phyloP scores from a whole-genome alignment of 495 filamentous ascomycete species.

The Apiosordaria backusii region DNA sequence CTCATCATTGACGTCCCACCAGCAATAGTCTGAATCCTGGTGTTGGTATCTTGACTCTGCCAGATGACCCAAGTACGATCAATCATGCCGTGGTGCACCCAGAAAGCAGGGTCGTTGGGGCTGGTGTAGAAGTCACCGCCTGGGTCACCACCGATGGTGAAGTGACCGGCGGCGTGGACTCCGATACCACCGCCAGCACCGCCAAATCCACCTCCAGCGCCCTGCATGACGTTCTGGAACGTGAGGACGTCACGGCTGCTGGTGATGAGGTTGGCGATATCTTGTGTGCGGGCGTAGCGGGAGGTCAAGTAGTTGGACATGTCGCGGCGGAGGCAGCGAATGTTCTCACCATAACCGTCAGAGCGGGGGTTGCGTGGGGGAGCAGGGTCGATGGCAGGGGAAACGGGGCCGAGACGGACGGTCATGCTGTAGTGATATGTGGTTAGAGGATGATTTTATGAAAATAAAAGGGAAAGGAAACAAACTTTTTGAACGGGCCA shows the following conservation, averaged over 20 bases:
- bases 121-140: slow-evolving; percentile 50
- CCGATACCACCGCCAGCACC: slow-evolving; percentile 22
- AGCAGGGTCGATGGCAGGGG: slow-evolving; percentile 34
- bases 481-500: slow-evolving; percentile 54
- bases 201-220: slow-evolving; percentile 8
- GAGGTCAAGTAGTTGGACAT: slow-evolving; percentile 49
- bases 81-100: slow-evolving; percentile 63
- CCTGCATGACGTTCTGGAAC: slow-evolving; percentile 45
- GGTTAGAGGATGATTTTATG: background rate
- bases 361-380: slow-evolving; percentile 34
- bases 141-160: slow-evolving; percentile 41
- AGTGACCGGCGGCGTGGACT: slow-evolving; percentile 43
- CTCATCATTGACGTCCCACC: slow-evolving; percentile 41
- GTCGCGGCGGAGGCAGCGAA: slow-evolving; percentile 64
- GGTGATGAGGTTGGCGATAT: slow-evolving; percentile 48
- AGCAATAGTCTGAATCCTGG: slow-evolving; percentile 32
- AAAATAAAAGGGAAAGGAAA: background rate
- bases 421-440: slow-evolving; percentile 32
- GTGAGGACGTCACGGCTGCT: slow-evolving; percentile 41
- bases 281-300: slow-evolving; percentile 46
- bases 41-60: slow-evolving; percentile 49
- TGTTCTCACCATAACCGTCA: slow-evolving; percentile 49
- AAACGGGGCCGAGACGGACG: slow-evolving; percentile 53
- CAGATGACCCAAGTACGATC: slow-evolving; percentile 68
- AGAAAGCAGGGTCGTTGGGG: slow-evolving; percentile 68